Conservation (phyloP, 345 rosid species). For the Triadica sebifera region DNA sequence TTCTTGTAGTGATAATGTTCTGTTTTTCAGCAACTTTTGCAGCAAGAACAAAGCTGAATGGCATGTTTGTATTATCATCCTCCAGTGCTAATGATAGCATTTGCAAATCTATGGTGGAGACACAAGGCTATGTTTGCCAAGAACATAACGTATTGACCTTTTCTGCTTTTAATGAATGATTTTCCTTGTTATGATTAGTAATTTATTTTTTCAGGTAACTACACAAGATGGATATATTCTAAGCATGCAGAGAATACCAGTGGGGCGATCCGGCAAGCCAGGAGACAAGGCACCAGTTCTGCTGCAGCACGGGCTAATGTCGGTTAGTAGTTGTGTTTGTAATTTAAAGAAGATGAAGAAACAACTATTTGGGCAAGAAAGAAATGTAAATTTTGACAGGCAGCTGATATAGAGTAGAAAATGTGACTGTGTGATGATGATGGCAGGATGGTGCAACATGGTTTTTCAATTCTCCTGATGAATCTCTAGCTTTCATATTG, state of each 20-base stretch:
- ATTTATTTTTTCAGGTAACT: constrained; percentile 36
- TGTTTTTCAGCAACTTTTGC: constrained; percentile 17
- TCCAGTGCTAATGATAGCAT: constrained; percentile 18
- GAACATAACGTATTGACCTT: constrained; percentile 29
- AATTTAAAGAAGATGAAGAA: background rate
- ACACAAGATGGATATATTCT: constrained; percentile 54
- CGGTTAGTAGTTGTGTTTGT: constrained; percentile 21
- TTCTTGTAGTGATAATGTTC: background rate
- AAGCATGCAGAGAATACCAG: constrained; percentile 46
- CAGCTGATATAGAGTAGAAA: background rate
- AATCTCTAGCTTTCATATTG: constrained; percentile 39
- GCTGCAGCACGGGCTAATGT: constrained; percentile 47
- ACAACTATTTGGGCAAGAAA: background rate
- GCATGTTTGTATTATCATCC: background rate
- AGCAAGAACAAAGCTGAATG: constrained; percentile 14
- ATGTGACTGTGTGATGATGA: background rate
- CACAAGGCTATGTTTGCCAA: constrained; percentile 39
- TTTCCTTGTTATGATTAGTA: background rate
- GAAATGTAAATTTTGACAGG: too few relatives aligned
- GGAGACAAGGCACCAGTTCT: constrained; percentile 48
- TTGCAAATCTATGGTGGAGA: constrained; percentile 29
- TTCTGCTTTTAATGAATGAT: background rate
- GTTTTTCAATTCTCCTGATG: constrained; percentile 30
- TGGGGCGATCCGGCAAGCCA: constrained; percentile 15
- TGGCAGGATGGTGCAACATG: constrained; percentile 41